phyloP scores from a whole-genome alignment of 495 filamentous ascomycete genomes.

The Neurospora sp. region DNA sequence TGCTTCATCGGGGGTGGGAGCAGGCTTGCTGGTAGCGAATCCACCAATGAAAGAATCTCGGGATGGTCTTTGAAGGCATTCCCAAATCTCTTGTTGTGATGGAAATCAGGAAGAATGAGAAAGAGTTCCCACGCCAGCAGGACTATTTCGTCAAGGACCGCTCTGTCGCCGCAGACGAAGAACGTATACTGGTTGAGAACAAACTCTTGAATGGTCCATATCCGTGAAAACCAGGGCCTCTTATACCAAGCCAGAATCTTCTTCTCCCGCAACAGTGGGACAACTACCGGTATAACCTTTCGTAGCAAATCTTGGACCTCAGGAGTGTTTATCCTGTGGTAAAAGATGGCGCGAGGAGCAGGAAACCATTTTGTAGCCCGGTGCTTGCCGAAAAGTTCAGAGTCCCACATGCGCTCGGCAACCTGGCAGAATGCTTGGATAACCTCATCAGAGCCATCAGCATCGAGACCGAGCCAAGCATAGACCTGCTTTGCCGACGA shows the following conservation, averaged over 20 bases:
- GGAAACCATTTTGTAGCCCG: background rate
- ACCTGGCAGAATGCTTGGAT: background rate
- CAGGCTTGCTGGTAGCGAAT: background rate
- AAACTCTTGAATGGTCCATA: background rate
- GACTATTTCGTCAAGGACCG: background rate
- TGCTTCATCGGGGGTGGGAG: background rate
- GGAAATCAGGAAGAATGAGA: background rate
- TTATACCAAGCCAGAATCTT: background rate
- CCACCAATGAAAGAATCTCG: background rate
- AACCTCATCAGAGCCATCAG: background rate
- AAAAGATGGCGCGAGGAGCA: background rate
- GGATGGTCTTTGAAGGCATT: background rate
- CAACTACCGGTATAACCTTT: background rate
- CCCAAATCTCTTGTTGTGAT: background rate
- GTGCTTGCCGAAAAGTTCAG: background rate
- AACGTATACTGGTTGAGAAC: background rate
- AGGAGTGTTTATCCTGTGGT: background rate
- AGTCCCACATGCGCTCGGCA: background rate
- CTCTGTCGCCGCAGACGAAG: background rate
- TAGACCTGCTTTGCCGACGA: slow-evolving; percentile 1
- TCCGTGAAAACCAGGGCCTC: background rate
- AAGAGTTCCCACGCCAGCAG: background rate
- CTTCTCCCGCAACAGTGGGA: background rate
- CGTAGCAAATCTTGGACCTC: background rate
- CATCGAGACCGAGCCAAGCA: background rate